Base-by-base conservation (phyloP, 2,329 filamentous ascomycete species). In the Didymella pomorum region DNA sequence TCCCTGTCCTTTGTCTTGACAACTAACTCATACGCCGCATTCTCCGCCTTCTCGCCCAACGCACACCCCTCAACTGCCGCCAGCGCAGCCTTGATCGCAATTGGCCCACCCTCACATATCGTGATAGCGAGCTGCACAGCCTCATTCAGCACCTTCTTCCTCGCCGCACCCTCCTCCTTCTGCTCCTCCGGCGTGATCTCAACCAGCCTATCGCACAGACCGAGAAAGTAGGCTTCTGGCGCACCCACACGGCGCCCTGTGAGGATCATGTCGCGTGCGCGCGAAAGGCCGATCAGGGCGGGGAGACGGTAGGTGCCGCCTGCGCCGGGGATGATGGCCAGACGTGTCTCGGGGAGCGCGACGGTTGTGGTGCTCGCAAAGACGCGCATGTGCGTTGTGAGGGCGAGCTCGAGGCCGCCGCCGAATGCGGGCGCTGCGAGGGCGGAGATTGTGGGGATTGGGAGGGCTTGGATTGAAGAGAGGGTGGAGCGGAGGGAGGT, bases 311-410 rank as follows among this genome's bases (percentile, higher is more conserved):
- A 92, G 1, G 94, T 98, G 60, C 94, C 95, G 42, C 95, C 95
- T 2, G 94, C 95, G 58, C 95, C 95, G 3, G 95, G 95, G 64
- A 99, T 90, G 74, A 99, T 99, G 55, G 90, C 95, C 2, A 99
- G 85, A 2, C 93, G 85, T 1, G 95, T 98, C 77, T 99, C 95
- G 1, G 95, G 95, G 5, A 98, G 86, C 0, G 88, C 93, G 53
- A 99, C 87, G 23, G 83, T 81, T 16, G 92, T 90, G 31, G 88
- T 90, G 37, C 91, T 92, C 29, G 88, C 86, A 66, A 98, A 89
- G 51, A 99, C 89, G 65, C 95, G 92, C 78, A 99, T 87, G 77
- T 95, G 88, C 1, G 94, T 96, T 66, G 90, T 88, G 7, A 99
- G 87, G 1, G 93, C 94, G 52, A 99, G 86, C 79, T 99, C 95